Conservation (phyloP, 1,284 basidiomycete genomes). For the Boletus semigastroideus region DNA sequence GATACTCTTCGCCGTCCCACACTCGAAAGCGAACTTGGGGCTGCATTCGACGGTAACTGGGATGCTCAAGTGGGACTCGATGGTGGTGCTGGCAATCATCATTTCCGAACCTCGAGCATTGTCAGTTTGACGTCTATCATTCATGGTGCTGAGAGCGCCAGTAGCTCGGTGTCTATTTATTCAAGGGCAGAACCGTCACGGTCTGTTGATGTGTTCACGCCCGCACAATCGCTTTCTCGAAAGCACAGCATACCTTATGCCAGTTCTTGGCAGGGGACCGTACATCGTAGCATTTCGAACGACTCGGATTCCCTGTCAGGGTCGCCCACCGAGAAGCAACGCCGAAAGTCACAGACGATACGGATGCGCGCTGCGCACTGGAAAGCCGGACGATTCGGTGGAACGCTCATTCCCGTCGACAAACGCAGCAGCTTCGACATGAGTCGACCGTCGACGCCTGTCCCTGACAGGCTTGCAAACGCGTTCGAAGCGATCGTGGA, state of each 20-base stretch:
- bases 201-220: slow-evolving; percentile 3
- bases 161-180: slow-evolving; percentile 2
- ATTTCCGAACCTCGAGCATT: slow-evolving; percentile 26
- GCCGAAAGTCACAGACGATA: slow-evolving; percentile 45
- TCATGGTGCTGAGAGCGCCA: slow-evolving; percentile 10
- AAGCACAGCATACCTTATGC: slow-evolving; percentile 4
- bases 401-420: slow-evolving; percentile 26
- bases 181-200: slow-evolving; percentile 1
- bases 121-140: slow-evolving; percentile 16
- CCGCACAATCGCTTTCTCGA: slow-evolving; percentile 7
- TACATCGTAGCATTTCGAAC: background rate
- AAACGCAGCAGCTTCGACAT: slow-evolving; percentile 13
- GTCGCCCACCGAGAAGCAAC: slow-evolving; percentile 28
- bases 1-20: slow-evolving; percentile 18
- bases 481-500: slow-evolving; percentile 45
- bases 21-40: slow-evolving; percentile 32
- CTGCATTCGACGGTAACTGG: slow-evolving; percentile 30
- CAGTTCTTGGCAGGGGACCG: slow-evolving; percentile 13
- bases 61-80: slow-evolving; percentile 3
- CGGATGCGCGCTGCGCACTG: slow-evolving; percentile 45
- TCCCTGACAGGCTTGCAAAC: slow-evolving; percentile 37
- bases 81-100: slow-evolving; percentile 10
- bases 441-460: slow-evolving; percentile 31
- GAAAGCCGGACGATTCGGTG: slow-evolving; percentile 44
- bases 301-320: slow-evolving; percentile 1